Conservation (phyloP, 257 asterid genomes). For the Solanum habrochaites region DNA sequence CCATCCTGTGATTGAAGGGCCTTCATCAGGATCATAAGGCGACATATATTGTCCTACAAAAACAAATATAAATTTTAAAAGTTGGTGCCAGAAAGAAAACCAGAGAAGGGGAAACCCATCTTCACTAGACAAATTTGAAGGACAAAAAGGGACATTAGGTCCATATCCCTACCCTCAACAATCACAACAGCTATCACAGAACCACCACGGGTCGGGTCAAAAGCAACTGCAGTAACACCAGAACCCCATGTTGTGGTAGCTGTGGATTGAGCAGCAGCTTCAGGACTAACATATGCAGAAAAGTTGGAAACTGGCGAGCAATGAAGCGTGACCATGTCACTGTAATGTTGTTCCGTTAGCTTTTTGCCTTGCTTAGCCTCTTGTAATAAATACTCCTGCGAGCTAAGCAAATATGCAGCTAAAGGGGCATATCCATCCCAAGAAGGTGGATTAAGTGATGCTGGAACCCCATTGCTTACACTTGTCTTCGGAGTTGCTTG, state of each 20-base stretch:
- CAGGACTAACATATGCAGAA: constrained; percentile 98
- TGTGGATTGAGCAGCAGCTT: constrained; percentile 95
- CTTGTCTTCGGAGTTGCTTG: constrained; percentile 74
- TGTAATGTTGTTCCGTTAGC: constrained; percentile 58
- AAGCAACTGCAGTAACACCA: constrained; percentile 98
- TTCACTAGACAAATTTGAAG: not conserved
- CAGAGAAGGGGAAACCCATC: not conserved
- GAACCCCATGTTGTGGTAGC: constrained; percentile 99
- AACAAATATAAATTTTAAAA: constrained; percentile 2
- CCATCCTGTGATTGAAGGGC: constrained; percentile 98
- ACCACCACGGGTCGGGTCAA: constrained; percentile 99
- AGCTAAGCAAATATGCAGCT: constrained; percentile 92
- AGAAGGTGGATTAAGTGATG: constrained; percentile 85
- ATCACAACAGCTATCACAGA: constrained; percentile 91
- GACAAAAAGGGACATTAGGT: not conserved
- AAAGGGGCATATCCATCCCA: constrained; percentile 96
- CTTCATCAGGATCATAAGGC: constrained; percentile 99
- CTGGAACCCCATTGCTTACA: constrained; percentile 62
- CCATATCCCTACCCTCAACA: constrained; percentile 64
- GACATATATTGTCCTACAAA: constrained; percentile 98
- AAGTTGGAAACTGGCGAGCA: constrained; percentile 98
- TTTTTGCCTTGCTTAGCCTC: constrained; percentile 76
- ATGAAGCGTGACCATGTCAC: constrained; percentile 76
- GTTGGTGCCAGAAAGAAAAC: not conserved
- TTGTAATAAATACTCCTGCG: constrained; percentile 82